phyloP scores from a whole-genome alignment of 495 filamentous ascomycete species.

The Pseudevernia furfuracea region DNA sequence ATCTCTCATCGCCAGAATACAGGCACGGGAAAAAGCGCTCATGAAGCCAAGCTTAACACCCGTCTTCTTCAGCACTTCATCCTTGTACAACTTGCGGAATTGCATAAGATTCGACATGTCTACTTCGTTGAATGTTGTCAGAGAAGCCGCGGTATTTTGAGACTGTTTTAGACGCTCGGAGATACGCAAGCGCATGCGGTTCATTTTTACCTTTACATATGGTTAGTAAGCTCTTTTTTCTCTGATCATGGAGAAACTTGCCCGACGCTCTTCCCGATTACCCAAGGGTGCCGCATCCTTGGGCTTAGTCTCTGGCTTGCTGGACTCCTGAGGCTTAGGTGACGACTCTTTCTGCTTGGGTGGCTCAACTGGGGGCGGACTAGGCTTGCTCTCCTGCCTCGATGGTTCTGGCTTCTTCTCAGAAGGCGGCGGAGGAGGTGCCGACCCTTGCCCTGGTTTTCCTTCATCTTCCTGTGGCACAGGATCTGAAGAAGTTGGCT shows the following conservation, averaged over 20 bases:
- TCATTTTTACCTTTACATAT: slow-evolving; percentile 83
- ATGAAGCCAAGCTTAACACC: slow-evolving; percentile 98
- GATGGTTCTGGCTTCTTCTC: slow-evolving; percentile 37
- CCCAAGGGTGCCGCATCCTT: slow-evolving; percentile 46
- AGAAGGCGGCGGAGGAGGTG: slow-evolving; percentile 28
- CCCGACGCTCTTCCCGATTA: slow-evolving; percentile 80
- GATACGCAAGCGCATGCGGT: slow-evolving; percentile 95
- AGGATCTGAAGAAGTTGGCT: slow-evolving; percentile 49
- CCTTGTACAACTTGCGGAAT: slow-evolving; percentile 93
- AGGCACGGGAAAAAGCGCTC: slow-evolving; percentile 91
- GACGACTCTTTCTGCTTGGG: slow-evolving; percentile 26
- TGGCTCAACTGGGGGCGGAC: slow-evolving; percentile 31
- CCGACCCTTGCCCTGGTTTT: slow-evolving; percentile 36
- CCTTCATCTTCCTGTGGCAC: slow-evolving; percentile 47
- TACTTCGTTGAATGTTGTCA: slow-evolving; percentile 99
- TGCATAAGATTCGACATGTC: slow-evolving; percentile 99
- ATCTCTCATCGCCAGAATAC: slow-evolving; percentile 87
- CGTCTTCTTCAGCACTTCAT: slow-evolving; percentile 88
- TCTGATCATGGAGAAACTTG: slow-evolving; percentile 40
- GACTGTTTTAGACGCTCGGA: slow-evolving; percentile 98
- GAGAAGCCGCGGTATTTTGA: slow-evolving; percentile 93
- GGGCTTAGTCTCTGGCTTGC: slow-evolving; percentile 31
- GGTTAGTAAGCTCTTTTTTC: slow-evolving; percentile 5
- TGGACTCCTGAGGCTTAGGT: slow-evolving; percentile 28
- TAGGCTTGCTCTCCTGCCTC: slow-evolving; percentile 42